Evolutionary conservation across 208 protist genomes (phyloP), one percentile per base, ranked within the genome.

Genomic region (Eutreptiella sp.): DNA sequence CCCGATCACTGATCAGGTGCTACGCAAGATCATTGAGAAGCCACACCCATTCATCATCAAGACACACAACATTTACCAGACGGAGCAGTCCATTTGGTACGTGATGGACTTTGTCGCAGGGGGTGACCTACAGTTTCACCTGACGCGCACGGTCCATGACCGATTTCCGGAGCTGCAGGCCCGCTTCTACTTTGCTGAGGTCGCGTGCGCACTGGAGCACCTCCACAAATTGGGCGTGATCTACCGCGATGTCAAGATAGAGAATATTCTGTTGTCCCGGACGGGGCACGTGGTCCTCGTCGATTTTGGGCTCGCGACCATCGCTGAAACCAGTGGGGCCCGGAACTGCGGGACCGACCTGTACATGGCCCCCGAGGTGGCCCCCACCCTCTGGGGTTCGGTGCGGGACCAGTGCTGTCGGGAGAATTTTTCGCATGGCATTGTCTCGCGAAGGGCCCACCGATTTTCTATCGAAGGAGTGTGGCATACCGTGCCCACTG

Each of bases 331-430:
- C 9, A 50, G 32, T 24, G 54, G 2, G 43, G 46, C 35, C 48
- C 39, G 1, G 79, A 89, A 53, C 80, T 90, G 87, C 39, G 88
- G 88, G 34, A 93, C 88, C 14, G 64, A 84, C 3, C 79, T 84
- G 26, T 93, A 93, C 72, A 85, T 90, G 27, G 83, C 84, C 7
- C 88, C 88, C 0, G 85, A 91, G 60, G 65, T 91, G 35, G n/a
- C n/a, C 47, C 68, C 23, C 53, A 3, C n/a, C n/a, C n/a, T n/a
- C n/a, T n/a, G n/a, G n/a, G n/a, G n/a, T n/a, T n/a, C n/a, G n/a
- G n/a, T n/a, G n/a, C n/a, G n/a, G n/a, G n/a, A n/a, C n/a, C n/a
- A n/a, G n/a, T n/a, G n/a, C n/a, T n/a, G n/a, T n/a, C n/a, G n/a
- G n/a, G n/a, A n/a, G n/a, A n/a, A n/a, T n/a, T n/a, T n/a, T n/a